Base-by-base conservation (phyloP, 2,329 filamentous ascomycete species). In the Diaporthe humulicola region DNA sequence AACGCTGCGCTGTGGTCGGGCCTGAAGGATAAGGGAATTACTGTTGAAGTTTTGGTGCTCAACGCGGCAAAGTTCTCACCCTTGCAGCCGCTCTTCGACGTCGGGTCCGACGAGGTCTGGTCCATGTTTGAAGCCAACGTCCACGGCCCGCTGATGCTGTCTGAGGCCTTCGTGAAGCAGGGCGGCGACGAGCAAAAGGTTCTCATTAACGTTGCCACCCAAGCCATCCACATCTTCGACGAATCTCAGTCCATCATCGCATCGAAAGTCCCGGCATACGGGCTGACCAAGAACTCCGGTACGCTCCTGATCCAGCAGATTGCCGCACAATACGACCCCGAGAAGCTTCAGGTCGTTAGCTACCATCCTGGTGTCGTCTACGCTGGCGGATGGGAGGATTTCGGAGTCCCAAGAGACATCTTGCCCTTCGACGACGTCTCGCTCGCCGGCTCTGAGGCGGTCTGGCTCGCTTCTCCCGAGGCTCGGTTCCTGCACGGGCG, bases 281-380 rank as follows among this genome's bases (percentile, higher is more conserved):
- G 56, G 25, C 67, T 80, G 30, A 79, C 77, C 48, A 81, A 80
- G 74, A 73, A 74, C 36, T 45, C 76, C 0, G 78, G 76, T 22
- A 77, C 77, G 0, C 73, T 76, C 25, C 52, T 77, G 8, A 8
- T 78, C 6, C 78, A 78, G 73, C 74, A 77, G 48, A 66, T 80
- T 17, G 79, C 80, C 40, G 72, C 75, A 22, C 52, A 76, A 19
- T 25, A 73, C 7, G 22, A 66, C 48, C 60, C 78, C 4, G 74
- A 77, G 40, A 58, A 77, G 58, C 45, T 80, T 57, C 79, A 78
- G 69, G 57, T 81, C 28, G 5, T 80, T 67, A 79, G 66, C 66
- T 81, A 73, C 70, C 78, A 80, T 66, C 80, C 80, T 1, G 80
- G 80, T 6, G 60, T 71, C n/a, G 14, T 74, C 48, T 58, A 58